These are phyloP conservation scores for Halophytophthora batemanensis DNA, from an alignment of 352 stramenopile species.

Conservation along the genomic window DNA sequence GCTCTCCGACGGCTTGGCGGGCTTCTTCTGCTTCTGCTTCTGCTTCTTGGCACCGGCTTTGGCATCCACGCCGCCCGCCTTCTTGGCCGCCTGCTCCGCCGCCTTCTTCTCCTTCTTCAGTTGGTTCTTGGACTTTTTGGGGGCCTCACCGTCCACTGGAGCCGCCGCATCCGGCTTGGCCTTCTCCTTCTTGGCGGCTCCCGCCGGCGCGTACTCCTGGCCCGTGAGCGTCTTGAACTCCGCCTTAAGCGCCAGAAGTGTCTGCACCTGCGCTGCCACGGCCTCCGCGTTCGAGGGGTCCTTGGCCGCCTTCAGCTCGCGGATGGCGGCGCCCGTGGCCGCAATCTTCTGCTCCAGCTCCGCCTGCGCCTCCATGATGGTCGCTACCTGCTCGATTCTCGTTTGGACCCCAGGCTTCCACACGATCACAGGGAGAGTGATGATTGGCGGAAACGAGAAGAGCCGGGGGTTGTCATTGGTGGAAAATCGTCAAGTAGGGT, in stretches of 20 bases:
- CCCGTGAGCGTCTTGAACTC: slow-evolving; percentile 81
- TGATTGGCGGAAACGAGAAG: no score
- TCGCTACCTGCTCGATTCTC: not conserved
- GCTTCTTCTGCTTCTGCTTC: slow-evolving; percentile 44
- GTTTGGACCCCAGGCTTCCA: slow-evolving; percentile 20
- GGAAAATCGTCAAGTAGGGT: no score
- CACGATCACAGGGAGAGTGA: not conserved
- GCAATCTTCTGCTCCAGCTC: slow-evolving; percentile 62
- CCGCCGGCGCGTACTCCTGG: slow-evolving; percentile 58
- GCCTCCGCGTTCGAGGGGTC: slow-evolving; percentile 43
- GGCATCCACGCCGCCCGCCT: slow-evolving; percentile 21
- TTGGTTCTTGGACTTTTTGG: slow-evolving; percentile 80
- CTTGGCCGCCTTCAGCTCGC: slow-evolving; percentile 77
- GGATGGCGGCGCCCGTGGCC: slow-evolving; percentile 72
- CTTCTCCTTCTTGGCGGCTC: slow-evolving; percentile 36
- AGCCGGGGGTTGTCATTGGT: no score
- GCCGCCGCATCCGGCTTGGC: slow-evolving; percentile 12
- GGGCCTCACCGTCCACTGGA: slow-evolving; percentile 17
- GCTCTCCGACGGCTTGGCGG: slow-evolving; percentile 64
- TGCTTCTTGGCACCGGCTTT: slow-evolving; percentile 30
- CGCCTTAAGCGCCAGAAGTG: slow-evolving; percentile 70
- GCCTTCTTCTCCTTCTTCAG: slow-evolving; percentile 89
- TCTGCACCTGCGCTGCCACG: slow-evolving; percentile 44
- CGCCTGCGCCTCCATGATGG: slow-evolving; percentile 23
- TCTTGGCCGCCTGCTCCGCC: slow-evolving; percentile 61